Percentiles rank a stretch among this genome's conserved stretches.
Evolutionary conservation across 352 stramenopile species (phyloP).

Genomic region (Pythium graminicola): DNA sequence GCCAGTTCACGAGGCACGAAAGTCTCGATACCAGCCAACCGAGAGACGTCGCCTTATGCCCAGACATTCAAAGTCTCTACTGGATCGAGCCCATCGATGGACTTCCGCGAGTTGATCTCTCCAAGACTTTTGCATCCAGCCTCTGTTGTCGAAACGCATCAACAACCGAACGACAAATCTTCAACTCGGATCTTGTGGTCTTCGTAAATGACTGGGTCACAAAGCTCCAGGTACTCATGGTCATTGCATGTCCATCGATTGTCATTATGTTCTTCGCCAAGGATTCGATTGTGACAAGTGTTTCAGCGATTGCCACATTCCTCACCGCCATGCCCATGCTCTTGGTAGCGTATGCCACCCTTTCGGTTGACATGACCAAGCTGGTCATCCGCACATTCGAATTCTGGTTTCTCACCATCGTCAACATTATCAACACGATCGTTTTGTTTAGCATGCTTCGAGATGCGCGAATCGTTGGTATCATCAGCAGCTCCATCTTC

Average conservation of each 20-base stretch:
- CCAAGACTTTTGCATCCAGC: not conserved
- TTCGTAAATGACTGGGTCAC: conserved; percentile 5
- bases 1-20: not conserved
- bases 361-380: conserved; percentile 9
- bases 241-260: not conserved
- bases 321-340: not conserved
- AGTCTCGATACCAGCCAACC: not conserved
- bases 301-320: not conserved
- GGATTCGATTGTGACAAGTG: not conserved
- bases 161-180: not conserved
- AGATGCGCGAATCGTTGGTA: conserved; percentile 6
- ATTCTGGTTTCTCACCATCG: conserved; percentile 17
- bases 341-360: not conserved
- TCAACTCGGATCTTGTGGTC: conserved; percentile 3
- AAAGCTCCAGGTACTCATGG: conserved; percentile 3
- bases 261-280: conserved; percentile 1
- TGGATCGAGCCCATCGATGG: conserved; percentile 6
- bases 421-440: conserved; percentile 15
- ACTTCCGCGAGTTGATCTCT: conserved; percentile 8
- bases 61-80: conserved; percentile 8
- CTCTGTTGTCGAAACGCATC: not conserved
- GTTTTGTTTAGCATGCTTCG: conserved; percentile 11
- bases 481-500: conserved; percentile 4
- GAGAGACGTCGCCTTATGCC: too few relatives aligned
- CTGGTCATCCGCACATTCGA: conserved; percentile 14